Evolutionary conservation across 108 stramenopile species (phyloP), one percentile per base, ranked within the genome.

Genomic region (Cyclostephanos tholiformis): DNA sequence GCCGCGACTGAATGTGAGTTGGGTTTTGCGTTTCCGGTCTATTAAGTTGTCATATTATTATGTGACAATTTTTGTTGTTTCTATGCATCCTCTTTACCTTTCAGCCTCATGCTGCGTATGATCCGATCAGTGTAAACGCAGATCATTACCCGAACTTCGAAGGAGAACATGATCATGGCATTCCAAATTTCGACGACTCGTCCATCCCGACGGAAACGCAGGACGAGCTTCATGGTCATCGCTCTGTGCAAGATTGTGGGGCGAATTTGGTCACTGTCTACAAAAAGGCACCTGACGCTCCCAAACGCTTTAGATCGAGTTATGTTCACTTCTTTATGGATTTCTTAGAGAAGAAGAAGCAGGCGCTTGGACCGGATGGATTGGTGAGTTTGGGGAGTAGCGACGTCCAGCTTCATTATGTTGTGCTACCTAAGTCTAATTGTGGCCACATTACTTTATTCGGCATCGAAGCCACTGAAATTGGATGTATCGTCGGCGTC

Each of bases 241-340:
- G 0, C 13, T 55, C 53, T 55, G 23, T 20, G 53, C 53, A 55
- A 12, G 44, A 46, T 3, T 46, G 16, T 17, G 9, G 26, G 26
- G 26, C 35, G 51, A 67, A 67, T 26, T n/a, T 67, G 67, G 23
- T 19, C 1, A 56, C 68, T 43, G 73, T 74, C 36, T 74, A 66
- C 57, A 74, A 74, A 22, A 86, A 84, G 61, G 83, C 81, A 13
- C 85, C 85, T 0, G 75, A 66, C 17, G 85, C 85, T 30, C 85
- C 85, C 11, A 86, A 83, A 43, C 57, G 85, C 7, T 86, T 83
- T 65, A 83, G 77, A 38, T 80, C 77, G 30, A 73, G 76, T 26
- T 88, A 85, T 55, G 85, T 88, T 43, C 80, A 82, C 26, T 88
- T 88, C 53, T 83, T 71, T 32, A 84, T 74, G 12, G 39, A 77